Evolutionary conservation across 2,329 filamentous ascomycete species (phyloP), one percentile per base, ranked within the genome.

Genomic region (Fusarium tjaetaba): DNA sequence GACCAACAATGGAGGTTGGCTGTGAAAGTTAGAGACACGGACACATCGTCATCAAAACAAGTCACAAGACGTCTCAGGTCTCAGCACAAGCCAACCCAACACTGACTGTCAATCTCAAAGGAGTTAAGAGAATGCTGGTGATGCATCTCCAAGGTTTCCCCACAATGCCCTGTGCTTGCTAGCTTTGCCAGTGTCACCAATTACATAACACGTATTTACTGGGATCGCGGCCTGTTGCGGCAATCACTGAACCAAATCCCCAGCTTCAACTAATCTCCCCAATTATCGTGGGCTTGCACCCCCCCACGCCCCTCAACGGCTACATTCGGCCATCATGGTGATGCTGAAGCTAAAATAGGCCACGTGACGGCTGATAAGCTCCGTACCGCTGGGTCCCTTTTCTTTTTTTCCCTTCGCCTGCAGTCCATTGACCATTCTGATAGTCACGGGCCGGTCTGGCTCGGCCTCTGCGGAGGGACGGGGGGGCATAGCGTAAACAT

Each of bases 311-410:
- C 52, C 65, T 61, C 61, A 72, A 68, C 76, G 76, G 76, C 76
- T 78, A 78, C 73, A 71, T 72, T 76, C 76, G 76, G 76, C 75
- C 51, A 57, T 61, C 34, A 32, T 34, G 24, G 26, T 65, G 34
- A 60, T 39, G 39, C 45, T 42, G 30, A 22, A 49, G 45, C 65
- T 68, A 68, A 51, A 59, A 41, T 22, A 14, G 22, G 56, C 66
- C 76, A 78, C 76, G 76, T 78, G 76, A 78, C 70, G 76, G 62
- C 53, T 70, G 76, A 78, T 78, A 78, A 78, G 76, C 73, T 75
- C 75, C 73, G 56, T 69, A 48, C 48, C 71, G 43, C 62, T 67
- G 67, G 61, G 61, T 63, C 68, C 30, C 16, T 46, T 56, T 28
- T 61, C 34, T 16, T 68, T 36, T 56, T 39, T 58, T 6, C 14